A percentile compares a stretch with the other conserved stretches of the same genome.
These are phyloP conservation scores for Eutrema japonicum DNA, from an alignment of 345 rosid genomes.

Conservation along the genomic window DNA sequence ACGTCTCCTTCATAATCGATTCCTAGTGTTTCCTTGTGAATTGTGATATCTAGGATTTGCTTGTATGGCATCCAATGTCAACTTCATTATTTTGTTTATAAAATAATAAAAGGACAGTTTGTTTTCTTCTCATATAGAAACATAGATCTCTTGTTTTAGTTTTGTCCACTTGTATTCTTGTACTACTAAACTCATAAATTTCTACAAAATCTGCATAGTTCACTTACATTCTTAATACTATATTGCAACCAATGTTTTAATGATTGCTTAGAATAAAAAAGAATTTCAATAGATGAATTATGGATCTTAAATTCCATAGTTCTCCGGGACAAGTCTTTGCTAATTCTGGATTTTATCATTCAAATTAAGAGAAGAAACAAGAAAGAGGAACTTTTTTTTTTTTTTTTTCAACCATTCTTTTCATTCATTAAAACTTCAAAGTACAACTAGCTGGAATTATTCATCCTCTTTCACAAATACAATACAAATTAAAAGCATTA, in stretches of 20 bases:
- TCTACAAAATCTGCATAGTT: not conserved
- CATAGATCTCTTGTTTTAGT: slow-evolving; percentile 1
- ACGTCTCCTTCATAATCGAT: slow-evolving; percentile 23
- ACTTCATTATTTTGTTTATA: slow-evolving; percentile 18
- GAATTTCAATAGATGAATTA: not conserved
- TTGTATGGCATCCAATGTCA: slow-evolving; percentile 34
- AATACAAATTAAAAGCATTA: too few relatives aligned
- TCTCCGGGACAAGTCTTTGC: slow-evolving; percentile 6
- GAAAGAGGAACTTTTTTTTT: too few relatives aligned
- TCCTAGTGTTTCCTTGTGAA: slow-evolving; percentile 23
- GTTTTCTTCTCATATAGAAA: slow-evolving; percentile 1
- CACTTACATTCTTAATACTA: not conserved
- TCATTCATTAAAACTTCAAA: too few relatives aligned
- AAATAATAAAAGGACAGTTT: not conserved
- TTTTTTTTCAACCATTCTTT: too few relatives aligned
- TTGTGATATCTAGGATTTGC: slow-evolving; percentile 28
- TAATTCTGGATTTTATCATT: not conserved
- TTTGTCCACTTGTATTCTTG: not conserved
- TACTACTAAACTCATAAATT: not conserved
- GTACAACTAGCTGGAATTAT: too few relatives aligned
- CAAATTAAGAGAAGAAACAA: not conserved
- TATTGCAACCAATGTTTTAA: not conserved
- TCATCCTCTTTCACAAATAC: too few relatives aligned
- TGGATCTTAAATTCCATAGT: slow-evolving; percentile 14
- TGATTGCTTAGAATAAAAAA: not conserved